phyloP scores from a whole-genome alignment of 345 rosid genomes.

The Garcia nutans region DNA sequence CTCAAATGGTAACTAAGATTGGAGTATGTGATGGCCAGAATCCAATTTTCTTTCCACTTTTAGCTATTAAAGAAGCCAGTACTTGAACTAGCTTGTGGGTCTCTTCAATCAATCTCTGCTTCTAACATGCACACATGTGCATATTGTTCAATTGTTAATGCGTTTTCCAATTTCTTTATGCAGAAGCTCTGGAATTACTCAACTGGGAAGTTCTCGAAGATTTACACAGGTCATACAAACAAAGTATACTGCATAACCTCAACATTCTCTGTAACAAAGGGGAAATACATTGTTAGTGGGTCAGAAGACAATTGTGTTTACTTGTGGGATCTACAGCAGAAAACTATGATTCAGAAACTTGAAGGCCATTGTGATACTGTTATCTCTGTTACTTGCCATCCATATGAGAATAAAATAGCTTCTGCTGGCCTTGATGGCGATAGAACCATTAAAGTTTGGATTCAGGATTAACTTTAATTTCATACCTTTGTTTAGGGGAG shows the following conservation, averaged over 20 bases:
- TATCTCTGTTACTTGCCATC: slow-evolving; percentile 86
- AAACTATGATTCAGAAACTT: slow-evolving; percentile 75
- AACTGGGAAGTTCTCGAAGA: slow-evolving; percentile 77
- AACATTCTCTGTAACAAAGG: slow-evolving; percentile 93
- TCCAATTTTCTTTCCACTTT: too few species aligned
- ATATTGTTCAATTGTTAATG: neutral
- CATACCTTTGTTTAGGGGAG: too few species aligned
- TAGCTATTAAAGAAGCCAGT: too few species aligned
- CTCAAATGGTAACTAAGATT: too few species aligned
- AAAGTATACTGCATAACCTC: slow-evolving; percentile 72
- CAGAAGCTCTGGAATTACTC: slow-evolving; percentile 95
- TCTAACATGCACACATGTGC: neutral
- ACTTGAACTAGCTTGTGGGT: too few species aligned
- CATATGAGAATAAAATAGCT: slow-evolving; percentile 67
- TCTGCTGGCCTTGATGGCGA: slow-evolving; percentile 80
- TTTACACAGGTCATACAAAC: slow-evolving; percentile 81
- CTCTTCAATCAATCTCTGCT: too few species aligned
- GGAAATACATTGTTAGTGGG: slow-evolving; percentile 92
- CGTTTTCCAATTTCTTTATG: neutral
- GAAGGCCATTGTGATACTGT: slow-evolving; percentile 85
- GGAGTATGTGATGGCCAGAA: too few species aligned
- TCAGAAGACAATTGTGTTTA: slow-evolving; percentile 89
- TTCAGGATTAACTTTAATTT: slow-evolving; percentile 45
- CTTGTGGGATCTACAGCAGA: slow-evolving; percentile 91
- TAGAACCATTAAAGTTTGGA: slow-evolving; percentile 78